Evolutionary conservation across 108 stramenopile genomes (phyloP).

Genomic region (Nitzschia sp.): DNA sequence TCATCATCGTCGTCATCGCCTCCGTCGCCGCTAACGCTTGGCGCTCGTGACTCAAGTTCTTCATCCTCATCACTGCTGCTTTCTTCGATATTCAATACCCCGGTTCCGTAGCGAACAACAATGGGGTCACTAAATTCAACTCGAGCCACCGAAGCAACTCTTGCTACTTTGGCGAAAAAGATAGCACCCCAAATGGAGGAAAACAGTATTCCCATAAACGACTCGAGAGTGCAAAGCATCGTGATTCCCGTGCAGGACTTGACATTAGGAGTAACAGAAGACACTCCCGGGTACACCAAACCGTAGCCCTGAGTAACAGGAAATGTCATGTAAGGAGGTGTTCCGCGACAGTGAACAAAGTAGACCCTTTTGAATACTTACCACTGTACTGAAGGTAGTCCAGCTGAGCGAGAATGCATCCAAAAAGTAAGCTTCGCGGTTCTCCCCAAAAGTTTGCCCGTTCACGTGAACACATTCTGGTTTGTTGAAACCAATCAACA

Average conservation of each 20-base stretch:
- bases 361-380: constrained; percentile 2
- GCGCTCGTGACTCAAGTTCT: no score
- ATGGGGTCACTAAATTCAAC: constrained; percentile 60
- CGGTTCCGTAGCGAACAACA: constrained; percentile 57
- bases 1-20: neutral
- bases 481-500: neutral
- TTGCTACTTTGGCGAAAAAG: constrained; percentile 69
- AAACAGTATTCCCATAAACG: constrained; percentile 72
- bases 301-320: constrained; percentile 41
- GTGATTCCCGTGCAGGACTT: constrained; percentile 50
- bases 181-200: constrained; percentile 65
- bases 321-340: neutral
- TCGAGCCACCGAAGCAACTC: constrained; percentile 54
- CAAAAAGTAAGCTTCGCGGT: constrained; percentile 18
- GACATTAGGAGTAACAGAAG: constrained; percentile 18
- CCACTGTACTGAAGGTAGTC: constrained; percentile 60
- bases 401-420: constrained; percentile 56
- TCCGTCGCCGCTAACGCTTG: neutral
- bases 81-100: constrained; percentile 35
- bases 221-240: constrained; percentile 58
- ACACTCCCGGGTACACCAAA: constrained; percentile 40
- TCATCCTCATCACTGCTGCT: constrained; percentile 5
- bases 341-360: neutral
- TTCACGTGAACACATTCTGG: constrained; percentile 40
- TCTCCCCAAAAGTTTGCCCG: constrained; percentile 29